These are phyloP conservation scores for Smallanthus sonchifolius DNA, from an alignment of 129 eudicot genomes.

Conservation along the genomic window DNA sequence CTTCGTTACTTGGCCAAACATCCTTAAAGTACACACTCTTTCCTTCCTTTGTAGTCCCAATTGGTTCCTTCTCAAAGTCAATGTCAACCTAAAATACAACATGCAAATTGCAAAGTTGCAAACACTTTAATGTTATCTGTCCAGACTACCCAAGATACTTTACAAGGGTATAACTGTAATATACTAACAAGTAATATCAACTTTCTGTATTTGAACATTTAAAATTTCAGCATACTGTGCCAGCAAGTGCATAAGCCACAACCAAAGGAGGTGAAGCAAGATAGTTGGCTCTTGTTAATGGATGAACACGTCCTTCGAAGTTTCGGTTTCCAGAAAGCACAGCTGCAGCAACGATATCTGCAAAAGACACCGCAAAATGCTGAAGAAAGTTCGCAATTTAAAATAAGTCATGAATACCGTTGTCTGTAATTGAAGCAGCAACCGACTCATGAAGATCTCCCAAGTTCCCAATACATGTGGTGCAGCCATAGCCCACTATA, in stretches of 20 bases:
- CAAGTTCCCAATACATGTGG: slow-evolving; percentile 96
- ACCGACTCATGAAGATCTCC: slow-evolving; percentile 96
- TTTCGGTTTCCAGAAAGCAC: slow-evolving; percentile 97
- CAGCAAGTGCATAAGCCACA: slow-evolving; percentile 97
- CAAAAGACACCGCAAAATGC: slow-evolving; percentile 10
- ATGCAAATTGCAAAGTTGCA: neutral
- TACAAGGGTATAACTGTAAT: no score
- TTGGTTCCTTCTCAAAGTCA: slow-evolving; percentile 97
- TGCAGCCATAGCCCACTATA: slow-evolving; percentile 97
- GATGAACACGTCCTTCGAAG: slow-evolving; percentile 99
- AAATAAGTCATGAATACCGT: slow-evolving; percentile 23
- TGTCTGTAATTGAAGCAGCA: slow-evolving; percentile 64
- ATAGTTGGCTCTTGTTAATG: slow-evolving; percentile 92
- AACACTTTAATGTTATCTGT: neutral
- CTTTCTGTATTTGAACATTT: neutral
- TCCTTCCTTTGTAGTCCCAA: slow-evolving; percentile 87
- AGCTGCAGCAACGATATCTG: slow-evolving; percentile 95
- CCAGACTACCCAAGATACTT: neutral
- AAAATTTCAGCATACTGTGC: slow-evolving; percentile 58
- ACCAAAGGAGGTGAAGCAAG: slow-evolving; percentile 99
- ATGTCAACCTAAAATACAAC: slow-evolving; percentile 69
- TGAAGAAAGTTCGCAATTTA: neutral
- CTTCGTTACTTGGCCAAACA: slow-evolving; percentile 90
- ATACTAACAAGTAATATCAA: neutral
- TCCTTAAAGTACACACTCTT: slow-evolving; percentile 74